phyloP scores from a whole-genome alignment of 805 yeast genomes.

The Spathaspora girioi region DNA sequence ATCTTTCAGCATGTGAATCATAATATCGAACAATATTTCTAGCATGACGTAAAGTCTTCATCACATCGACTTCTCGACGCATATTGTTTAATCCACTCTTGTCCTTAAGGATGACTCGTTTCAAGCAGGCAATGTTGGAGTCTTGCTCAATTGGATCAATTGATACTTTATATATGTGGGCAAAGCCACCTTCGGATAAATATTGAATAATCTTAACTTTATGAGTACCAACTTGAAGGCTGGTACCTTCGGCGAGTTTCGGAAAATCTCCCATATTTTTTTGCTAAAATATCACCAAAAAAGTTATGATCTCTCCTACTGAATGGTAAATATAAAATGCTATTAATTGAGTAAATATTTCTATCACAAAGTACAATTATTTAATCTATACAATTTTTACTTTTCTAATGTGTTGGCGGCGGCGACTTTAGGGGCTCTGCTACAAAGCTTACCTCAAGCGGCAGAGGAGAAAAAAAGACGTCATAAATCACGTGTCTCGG shows the following conservation, averaged over 20 bases:
- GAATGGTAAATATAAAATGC: too few species aligned
- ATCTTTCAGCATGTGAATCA: slow-evolving; percentile 73
- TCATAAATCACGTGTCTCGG: neutral
- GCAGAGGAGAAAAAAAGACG: neutral
- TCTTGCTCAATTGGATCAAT: slow-evolving; percentile 46
- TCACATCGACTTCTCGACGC: slow-evolving; percentile 74
- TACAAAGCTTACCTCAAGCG: neutral
- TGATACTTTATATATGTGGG: slow-evolving; percentile 68
- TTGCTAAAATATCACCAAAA: neutral
- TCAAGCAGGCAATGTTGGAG: slow-evolving; percentile 59
- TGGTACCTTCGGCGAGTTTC: slow-evolving; percentile 35
- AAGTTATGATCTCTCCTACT: too few species aligned
- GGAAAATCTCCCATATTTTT: slow-evolving; percentile 21
- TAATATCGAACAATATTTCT: slow-evolving; percentile 63
- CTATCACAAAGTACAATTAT: neutral
- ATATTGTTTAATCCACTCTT: slow-evolving; percentile 62
- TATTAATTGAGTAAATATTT: too few species aligned
- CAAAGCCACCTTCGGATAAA: slow-evolving; percentile 65
- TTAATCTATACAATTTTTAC: neutral
- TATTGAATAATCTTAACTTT: slow-evolving; percentile 30
- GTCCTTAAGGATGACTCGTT: slow-evolving; percentile 70
- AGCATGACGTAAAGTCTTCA: slow-evolving; percentile 59
- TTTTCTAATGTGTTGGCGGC: neutral
- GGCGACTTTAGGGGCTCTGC: neutral
- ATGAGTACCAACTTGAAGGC: slow-evolving; percentile 41